Conservation (phyloP, 2,329 filamentous ascomycete genomes). For the Microdochium trichocladiopsis region DNA sequence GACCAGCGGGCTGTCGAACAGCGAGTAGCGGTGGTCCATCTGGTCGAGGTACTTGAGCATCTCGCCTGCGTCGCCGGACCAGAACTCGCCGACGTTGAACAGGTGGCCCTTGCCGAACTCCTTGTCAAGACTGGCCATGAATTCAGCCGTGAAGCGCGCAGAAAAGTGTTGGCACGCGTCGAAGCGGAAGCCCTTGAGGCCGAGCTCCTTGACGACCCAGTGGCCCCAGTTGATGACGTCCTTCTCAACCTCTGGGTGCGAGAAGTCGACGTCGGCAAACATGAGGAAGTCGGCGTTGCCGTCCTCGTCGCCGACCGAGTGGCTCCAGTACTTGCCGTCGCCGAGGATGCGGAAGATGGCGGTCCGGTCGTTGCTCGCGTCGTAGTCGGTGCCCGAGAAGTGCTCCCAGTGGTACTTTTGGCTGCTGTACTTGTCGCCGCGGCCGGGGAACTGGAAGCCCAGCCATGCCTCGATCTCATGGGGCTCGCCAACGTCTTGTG, state of each 20-base stretch:
- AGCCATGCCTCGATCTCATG: constrained; percentile 63
- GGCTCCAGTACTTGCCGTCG: constrained; percentile 57
- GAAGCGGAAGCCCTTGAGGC: constrained; percentile 22
- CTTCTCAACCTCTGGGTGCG: constrained; percentile 19
- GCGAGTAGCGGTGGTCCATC: constrained; percentile 49
- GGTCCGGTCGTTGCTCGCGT: constrained; percentile 44
- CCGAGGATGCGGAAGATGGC: constrained; percentile 55
- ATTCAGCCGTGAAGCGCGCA: constrained; percentile 19
- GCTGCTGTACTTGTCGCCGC: constrained; percentile 50
- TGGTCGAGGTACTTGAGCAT: constrained; percentile 50
- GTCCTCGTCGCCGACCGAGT: constrained; percentile 47
- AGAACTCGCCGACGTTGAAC: constrained; percentile 66
- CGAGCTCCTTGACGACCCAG: constrained; percentile 20
- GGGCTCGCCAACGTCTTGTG: constrained; percentile 41
- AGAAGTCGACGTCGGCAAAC: constrained; percentile 26
- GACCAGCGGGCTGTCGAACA: constrained; percentile 64
- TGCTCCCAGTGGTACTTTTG: constrained; percentile 62
- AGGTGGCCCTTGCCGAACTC: constrained; percentile 35
- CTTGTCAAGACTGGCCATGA: constrained; percentile 16
- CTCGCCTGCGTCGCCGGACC: constrained; percentile 49
- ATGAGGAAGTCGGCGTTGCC: constrained; percentile 31
- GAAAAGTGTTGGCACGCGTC: constrained; percentile 29
- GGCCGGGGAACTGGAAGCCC: constrained; percentile 57
- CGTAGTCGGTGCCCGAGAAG: constrained; percentile 63
- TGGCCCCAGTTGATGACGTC: constrained; percentile 23